Evolutionary conservation across 2,329 filamentous ascomycete genomes (phyloP).

Genomic region (Fusarium pseudonygamai): DNA sequence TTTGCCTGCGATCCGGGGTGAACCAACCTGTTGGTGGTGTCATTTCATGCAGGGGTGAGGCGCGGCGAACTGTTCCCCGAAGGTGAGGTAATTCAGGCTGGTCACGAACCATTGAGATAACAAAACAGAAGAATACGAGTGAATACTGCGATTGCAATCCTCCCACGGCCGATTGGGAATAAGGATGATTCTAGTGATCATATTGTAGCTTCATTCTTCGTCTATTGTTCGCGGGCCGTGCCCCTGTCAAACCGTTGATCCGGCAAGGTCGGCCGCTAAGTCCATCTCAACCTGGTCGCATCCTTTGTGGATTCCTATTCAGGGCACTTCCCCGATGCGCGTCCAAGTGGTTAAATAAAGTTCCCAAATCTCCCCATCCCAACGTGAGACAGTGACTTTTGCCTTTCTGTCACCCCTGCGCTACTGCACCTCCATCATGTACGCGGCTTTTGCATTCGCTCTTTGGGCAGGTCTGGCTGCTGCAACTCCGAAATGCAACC

Average conservation of each 20-base stretch:
- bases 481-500: slow-evolving; percentile 24
- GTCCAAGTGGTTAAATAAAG: not conserved
- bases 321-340: not conserved
- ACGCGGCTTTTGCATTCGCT: not conserved
- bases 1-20: not conserved
- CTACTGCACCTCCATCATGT: slow-evolving; percentile 6
- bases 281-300: not conserved
- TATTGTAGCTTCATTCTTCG: not conserved
- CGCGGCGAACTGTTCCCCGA: not conserved
- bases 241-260: not conserved
- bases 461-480: slow-evolving; percentile 16
- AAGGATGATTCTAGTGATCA: too few species aligned
- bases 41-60: slow-evolving; percentile 1
- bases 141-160: accelerated
- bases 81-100: not conserved
- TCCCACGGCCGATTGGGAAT: accelerated
- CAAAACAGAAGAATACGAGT: accelerated
- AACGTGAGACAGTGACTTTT: not conserved
- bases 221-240: not conserved
- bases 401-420: not conserved
- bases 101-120: too few species aligned
- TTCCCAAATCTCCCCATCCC: not conserved
- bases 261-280: not conserved
- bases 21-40: not conserved
- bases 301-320: not conserved